Evolutionary conservation across 2,329 filamentous ascomycete species (phyloP), one percentile per base, ranked within the genome.

Genomic region (Bisporella sp.): DNA sequence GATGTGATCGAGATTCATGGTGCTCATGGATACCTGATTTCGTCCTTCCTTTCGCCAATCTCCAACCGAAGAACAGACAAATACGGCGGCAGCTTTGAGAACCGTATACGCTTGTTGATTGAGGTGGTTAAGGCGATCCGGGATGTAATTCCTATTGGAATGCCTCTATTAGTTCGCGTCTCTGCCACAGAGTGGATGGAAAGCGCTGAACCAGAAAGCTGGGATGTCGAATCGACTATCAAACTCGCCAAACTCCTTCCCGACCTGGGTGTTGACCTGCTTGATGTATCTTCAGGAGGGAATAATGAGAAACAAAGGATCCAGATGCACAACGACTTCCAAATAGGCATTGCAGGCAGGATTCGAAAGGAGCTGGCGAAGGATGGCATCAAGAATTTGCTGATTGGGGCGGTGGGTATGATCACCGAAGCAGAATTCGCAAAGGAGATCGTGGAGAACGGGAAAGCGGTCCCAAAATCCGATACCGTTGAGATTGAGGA

Each of bases 211-310:
- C 45, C 33, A 11, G 49, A 47, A 31, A 49, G 47, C 41, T 64
- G 61, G 59, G 58, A 62, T 42, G 50, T 62, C 12, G 54, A 56
- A 12, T 53, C 54, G 9, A 59, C 68, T 52, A 78, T 86, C 54
- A 71, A 69, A 48, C 78, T 93, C 3, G 86, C 88, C 11, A 76
- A 79, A 63, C 71, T 85, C 7, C 77, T 96, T 1, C 85, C 87
- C 0, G 78, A 77, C 0, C 73, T 76, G 9, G 91, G 91, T 31
- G 77, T 96, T 41, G 91, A 96, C 65, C 72, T 95, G 12, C 75
- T 96, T 31, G 91, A 96, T 65, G 81, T 95, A 51, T 89, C 84
- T 59, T 84, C 82, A 1, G 89, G 83, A 33, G 91, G 87, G 39
- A 86, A 87, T 64, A 78, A 82, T 64, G 67, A 73, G 35, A 65